Evolutionary conservation across 2,329 filamentous ascomycete species (phyloP).

Genomic region (Rhexocercosporidium sp.): DNA sequence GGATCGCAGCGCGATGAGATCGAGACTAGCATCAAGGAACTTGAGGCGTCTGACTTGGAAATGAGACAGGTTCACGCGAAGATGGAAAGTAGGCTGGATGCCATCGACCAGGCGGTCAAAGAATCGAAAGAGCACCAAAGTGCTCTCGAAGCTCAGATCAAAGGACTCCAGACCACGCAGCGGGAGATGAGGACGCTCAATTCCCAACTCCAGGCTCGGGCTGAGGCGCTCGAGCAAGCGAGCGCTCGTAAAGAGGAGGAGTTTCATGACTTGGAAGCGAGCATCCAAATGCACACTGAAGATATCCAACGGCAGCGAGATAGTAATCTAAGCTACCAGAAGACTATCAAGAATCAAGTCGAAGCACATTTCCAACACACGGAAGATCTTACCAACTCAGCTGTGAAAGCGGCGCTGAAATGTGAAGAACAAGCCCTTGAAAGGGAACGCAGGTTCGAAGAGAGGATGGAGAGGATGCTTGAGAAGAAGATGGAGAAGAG

Average conservation of each 20-base stretch:
- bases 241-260: not conserved
- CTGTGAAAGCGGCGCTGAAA: not conserved
- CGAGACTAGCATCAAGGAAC: not conserved
- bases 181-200: not conserved
- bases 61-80: not conserved
- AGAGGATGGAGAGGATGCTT: not conserved
- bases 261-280: constrained; percentile 14
- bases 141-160: not conserved
- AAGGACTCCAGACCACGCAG: not conserved
- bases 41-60: not conserved
- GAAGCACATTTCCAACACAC: constrained; percentile 14
- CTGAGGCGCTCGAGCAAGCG: not conserved
- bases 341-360: constrained; percentile 17
- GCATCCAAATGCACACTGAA: constrained; percentile 15
- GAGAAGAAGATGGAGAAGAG: not conserved
- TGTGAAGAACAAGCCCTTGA: not conserved
- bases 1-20: not conserved
- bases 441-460: not conserved
- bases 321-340: constrained; percentile 3
- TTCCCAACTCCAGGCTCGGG: not conserved
- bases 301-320: constrained; percentile 15
- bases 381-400: not conserved
- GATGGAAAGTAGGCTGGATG: not conserved
- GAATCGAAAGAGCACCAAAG: not conserved
- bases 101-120: not conserved